A percentile compares a stretch with the other conserved stretches of the same genome.
Evolutionary conservation across 129 eudicot species (phyloP).

Genomic region (Deinandra increscens): DNA sequence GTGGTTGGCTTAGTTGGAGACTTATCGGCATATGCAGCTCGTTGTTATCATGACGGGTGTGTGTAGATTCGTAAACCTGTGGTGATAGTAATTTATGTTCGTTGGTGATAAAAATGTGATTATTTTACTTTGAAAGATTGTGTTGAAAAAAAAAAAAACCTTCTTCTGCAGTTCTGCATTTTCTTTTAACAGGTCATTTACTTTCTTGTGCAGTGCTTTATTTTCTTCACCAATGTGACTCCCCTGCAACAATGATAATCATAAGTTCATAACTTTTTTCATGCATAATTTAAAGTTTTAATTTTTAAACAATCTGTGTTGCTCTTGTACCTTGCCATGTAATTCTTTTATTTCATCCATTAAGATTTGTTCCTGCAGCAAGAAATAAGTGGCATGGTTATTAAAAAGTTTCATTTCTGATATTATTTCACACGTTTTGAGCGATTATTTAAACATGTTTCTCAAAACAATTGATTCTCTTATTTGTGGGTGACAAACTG

Average conservation of each 20-base stretch:
- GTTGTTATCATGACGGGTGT: conserved; percentile 24
- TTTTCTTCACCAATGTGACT: conserved; percentile 60
- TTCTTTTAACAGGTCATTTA: conserved; percentile 49
- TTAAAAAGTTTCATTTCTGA: neutral
- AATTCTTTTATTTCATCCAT: conserved; percentile 54
- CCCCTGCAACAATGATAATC: conserved; percentile 47
- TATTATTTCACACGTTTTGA: neutral
- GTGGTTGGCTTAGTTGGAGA: conserved; percentile 76
- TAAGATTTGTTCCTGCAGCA: conserved; percentile 57
- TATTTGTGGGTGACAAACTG: conserved; percentile 5
- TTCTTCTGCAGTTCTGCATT: conserved; percentile 56
- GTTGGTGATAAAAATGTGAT: conserved; percentile 12
- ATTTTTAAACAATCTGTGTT: neutral
- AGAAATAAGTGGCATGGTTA: neutral
- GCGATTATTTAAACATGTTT: neutral
- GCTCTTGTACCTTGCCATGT: conserved; percentile 45
- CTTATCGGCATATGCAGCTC: conserved; percentile 48
- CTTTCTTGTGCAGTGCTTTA: conserved; percentile 52
- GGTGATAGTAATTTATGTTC: conserved; percentile 17
- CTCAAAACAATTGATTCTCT: neutral
- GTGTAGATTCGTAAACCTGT: conserved; percentile 53
- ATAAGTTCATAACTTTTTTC: conserved; percentile 17
- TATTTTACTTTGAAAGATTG: conserved; percentile 2
- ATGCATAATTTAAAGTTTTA: neutral
- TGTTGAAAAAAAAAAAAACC: conserved; percentile 39